Evolutionary conservation across 73 alveolate genomes (phyloP), one percentile per base, ranked within the genome.

Genomic region (Paramecium biaurelia): DNA sequence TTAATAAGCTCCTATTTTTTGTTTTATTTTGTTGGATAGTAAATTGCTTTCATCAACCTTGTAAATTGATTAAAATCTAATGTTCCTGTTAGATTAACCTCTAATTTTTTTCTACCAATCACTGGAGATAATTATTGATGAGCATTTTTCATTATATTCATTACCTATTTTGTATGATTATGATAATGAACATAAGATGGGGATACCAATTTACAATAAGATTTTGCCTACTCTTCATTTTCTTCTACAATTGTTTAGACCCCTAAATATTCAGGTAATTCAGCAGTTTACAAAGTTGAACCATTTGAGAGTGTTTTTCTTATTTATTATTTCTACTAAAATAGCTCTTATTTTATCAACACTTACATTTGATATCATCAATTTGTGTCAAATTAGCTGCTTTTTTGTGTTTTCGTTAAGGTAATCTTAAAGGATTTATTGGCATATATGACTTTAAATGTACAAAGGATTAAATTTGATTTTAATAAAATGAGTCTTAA

Each of bases 401-500:
- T 24, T 63, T 63, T 63, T 63, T 63, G 26, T 63, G 84, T 63
- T 63, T 63, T 63, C 84, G 18, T 63, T 26, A 63, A 63, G 84
- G 84, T 63, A 26, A 30, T 30, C 45, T 63, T 30, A 63, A 30
- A 26, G 84, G 84, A 24, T 63, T 63, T 0, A 63, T 63, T 63
- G 84, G 84, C 45, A 63, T 30, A 63, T 63, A 63, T 10, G 84
- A 63, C 45, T 32, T 63, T 32, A 63, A 24, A 10, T 63, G 45
- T 63, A 63, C 45, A n/a, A 63, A 63, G 45, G 47, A 63, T 63
- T 63, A 30, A 0, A 26, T 32, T 63, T 63, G 26, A 63, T 63
- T 32, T 63, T 63, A 12, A 32, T 23, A 63, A 63, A 63, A 63
- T 30, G 7, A 26, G 26, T 63, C 45, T 11, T 63, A 63, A 63